Base-by-base conservation (phyloP, 495 filamentous ascomycete genomes). In the Annulohypoxylon stygium region DNA sequence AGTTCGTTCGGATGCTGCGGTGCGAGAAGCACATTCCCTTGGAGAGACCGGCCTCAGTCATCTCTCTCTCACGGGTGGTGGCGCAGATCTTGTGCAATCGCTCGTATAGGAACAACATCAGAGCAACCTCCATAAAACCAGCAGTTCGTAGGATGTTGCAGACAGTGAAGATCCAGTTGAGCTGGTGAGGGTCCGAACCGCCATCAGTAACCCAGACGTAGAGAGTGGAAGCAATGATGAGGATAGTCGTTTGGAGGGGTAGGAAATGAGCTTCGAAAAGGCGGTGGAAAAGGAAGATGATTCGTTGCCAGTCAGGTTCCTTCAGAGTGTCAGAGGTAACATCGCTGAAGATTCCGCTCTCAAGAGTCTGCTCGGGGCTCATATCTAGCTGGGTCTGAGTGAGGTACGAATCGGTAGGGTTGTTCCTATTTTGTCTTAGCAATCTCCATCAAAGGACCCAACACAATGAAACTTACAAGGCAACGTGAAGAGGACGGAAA, bases 231-330 rank as follows among this genome's bases (percentile, higher is more conserved):
- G 87, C 86, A 41, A 91, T 58, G 55, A 91, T 81, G 14, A 91
- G 83, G 59, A 90, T 86, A 3, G 84, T 87, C 70, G 87, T 84
- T 67, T 92, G 90, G 18, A 86, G 84, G 0, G 90, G 90, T 16
- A 92, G 81, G 76, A 91, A 92, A 74, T 92, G 90, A 0, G 90
- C 90, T 76, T 92, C 90, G 74, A 88, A 92, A 6, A 92, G 80
- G 8, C 90, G 86, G 66, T 90, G 88, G 57, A 85, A 81, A 12
- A 92, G 78, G 39, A 83, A 71, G 51, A 84, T 55, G 43, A 84
- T 82, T 67, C 83, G 83, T 45, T 78, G 62, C 78, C 81, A 87
- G 58, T 87, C 72, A 25, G 83, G 82, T 14, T 76, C 80, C 47
- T 80, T 79, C 2, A 86, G 69, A 2, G 78, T 84, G 48, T 86